Percentiles rank a stretch among this genome's conserved stretches.
These are phyloP conservation scores for Lepidium aucheri DNA, from an alignment of 345 rosid species.

Conservation along the genomic window DNA sequence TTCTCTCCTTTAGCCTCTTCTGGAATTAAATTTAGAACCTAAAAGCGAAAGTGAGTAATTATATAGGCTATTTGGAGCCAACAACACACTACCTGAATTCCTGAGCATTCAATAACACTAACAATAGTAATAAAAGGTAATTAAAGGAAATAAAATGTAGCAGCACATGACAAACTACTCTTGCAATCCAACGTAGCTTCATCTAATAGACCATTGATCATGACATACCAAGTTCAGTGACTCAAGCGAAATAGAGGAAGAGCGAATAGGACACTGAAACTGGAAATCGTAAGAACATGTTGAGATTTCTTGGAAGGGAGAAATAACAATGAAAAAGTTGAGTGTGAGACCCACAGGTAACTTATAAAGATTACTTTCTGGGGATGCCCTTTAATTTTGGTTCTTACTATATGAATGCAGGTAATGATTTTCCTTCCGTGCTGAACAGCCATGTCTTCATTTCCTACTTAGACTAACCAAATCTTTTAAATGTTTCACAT, in stretches of 20 bases:
- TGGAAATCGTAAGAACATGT: neutral
- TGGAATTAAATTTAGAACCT: conserved; percentile 78
- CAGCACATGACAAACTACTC: neutral
- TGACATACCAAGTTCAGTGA: neutral
- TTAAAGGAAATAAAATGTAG: neutral
- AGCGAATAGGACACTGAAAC: neutral
- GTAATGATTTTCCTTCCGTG: neutral
- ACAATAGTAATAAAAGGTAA: neutral
- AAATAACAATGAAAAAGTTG: neutral
- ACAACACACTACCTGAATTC: neutral
- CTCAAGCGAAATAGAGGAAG: neutral
- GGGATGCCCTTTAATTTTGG: neutral
- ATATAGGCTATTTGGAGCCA: neutral
- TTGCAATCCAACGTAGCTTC: neutral
- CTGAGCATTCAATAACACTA: neutral
- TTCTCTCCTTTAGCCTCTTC: conserved; percentile 77
- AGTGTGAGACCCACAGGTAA: neutral
- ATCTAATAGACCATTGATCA: neutral
- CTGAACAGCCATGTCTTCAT: neutral
- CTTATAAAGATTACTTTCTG: neutral
- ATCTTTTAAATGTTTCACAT: neutral
- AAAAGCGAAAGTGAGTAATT: conserved; percentile 9
- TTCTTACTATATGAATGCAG: neutral
- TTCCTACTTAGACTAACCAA: neutral
- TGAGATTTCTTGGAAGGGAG: neutral